Percentiles rank a stretch among this genome's conserved stretches.
Conservation (phyloP, 257 asterid species). For the Salvia rosmarinus region DNA sequence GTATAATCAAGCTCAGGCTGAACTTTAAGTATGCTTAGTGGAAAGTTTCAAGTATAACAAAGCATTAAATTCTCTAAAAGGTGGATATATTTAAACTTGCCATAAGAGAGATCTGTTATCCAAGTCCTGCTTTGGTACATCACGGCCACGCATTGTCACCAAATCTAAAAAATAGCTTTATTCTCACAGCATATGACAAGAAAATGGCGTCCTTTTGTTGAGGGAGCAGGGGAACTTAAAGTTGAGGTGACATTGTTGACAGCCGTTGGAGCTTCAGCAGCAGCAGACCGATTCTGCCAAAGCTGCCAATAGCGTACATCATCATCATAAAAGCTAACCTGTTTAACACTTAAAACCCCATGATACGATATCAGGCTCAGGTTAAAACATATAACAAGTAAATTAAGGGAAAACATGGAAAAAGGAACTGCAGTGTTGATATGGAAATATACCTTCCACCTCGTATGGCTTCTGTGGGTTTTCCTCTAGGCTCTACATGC, state of each 20-base stretch:
- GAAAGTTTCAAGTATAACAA: slow-evolving; percentile 13
- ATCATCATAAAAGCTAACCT: slow-evolving; percentile 96
- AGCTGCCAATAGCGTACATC: slow-evolving; percentile 96
- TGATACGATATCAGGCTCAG: slow-evolving; percentile 43
- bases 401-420: background rate
- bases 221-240: slow-evolving; percentile 87
- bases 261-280: slow-evolving; percentile 94
- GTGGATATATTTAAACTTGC: slow-evolving; percentile 46
- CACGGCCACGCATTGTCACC: slow-evolving; percentile 99
- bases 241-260: slow-evolving; percentile 73
- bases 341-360: slow-evolving; percentile 84
- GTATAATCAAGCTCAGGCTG: slow-evolving; percentile 2
- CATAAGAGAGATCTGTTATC: slow-evolving; percentile 92
- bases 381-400: slow-evolving; percentile 6
- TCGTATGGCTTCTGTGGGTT: slow-evolving; percentile 93
- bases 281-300: slow-evolving; percentile 86
- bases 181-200: slow-evolving; percentile 97
- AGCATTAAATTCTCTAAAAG: slow-evolving; percentile 1
- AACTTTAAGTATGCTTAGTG: background rate
- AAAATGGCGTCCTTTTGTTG: slow-evolving; percentile 97
- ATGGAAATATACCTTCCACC: slow-evolving; percentile 85
- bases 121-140: slow-evolving; percentile 97
- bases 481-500: slow-evolving; percentile 73
- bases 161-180: slow-evolving; percentile 93
- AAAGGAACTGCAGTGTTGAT: slow-evolving; percentile 14